phyloP scores from a whole-genome alignment of 371 early-diverging fungal species.

The Mucor ambiguus region DNA sequence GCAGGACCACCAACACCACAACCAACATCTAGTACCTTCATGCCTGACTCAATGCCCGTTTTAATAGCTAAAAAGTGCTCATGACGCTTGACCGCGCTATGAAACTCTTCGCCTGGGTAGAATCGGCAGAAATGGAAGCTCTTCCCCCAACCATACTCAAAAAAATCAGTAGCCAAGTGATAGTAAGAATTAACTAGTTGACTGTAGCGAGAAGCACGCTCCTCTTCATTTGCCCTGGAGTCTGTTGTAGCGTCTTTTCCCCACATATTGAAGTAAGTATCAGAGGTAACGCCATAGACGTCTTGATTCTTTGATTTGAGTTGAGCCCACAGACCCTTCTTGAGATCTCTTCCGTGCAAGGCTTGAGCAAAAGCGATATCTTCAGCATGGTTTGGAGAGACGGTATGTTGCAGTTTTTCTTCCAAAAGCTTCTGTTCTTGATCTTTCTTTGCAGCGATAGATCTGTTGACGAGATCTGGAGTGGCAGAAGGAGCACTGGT shows the following conservation, averaged over 20 bases:
- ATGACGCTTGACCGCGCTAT: conserved; percentile 85
- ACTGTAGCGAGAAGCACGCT: conserved; percentile 65
- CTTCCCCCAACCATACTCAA: conserved; percentile 84
- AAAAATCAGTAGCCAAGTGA: conserved; percentile 83
- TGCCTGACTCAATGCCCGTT: conserved; percentile 66
- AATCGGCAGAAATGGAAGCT: conserved; percentile 92
- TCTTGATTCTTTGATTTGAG: conserved; percentile 58
- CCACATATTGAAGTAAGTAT: conserved; percentile 68
- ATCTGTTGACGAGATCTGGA: background rate
- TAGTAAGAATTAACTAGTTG: conserved; percentile 79
- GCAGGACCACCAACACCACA: conserved; percentile 96
- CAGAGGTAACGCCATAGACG: conserved; percentile 56
- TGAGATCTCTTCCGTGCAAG: conserved; percentile 50
- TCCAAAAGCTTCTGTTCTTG: background rate
- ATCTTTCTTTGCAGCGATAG: background rate
- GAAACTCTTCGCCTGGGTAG: conserved; percentile 76
- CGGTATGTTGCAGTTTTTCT: conserved; percentile 9
- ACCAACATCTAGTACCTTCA: conserved; percentile 85
- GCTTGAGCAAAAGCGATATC: conserved; percentile 55
- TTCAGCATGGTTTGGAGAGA: conserved; percentile 44
- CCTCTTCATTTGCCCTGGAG: conserved; percentile 50
- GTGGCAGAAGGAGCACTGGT: background rate
- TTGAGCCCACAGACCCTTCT: conserved; percentile 54
- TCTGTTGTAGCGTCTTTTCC: conserved; percentile 45
- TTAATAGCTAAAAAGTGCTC: conserved; percentile 86